Evolutionary conservation across 164 flowering plant species (phyloP), one percentile per base, ranked within the genome.

Genomic region (Stephania yunnanensis): DNA sequence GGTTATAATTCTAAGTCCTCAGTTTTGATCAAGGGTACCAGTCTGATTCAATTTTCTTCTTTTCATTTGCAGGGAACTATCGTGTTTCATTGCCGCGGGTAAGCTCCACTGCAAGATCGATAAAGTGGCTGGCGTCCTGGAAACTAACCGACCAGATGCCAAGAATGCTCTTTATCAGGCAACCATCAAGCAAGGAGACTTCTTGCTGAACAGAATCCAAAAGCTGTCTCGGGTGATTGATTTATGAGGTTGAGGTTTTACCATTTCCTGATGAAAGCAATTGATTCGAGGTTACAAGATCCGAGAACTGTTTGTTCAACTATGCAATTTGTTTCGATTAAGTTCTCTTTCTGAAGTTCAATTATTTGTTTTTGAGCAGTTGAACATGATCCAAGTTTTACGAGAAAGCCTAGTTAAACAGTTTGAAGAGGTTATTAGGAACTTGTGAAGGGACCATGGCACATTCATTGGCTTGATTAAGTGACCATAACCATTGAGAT

Each of bases 91-190:
- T 72, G 97, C 99, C 8, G 99, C 98, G 2, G 98, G 97, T 70
- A 95, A 92, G 84, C 95, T 95, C 72, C 99, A 95, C 71, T 93
- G 98, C 87, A 95, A 95, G 90, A 93, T 95, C 45, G 99, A 95
- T 74, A 93, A 93, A 81, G 98, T 95, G 53, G 96, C 97, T n/a
- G 98, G 98, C n/a, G 98, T 93, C 42, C 82, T 93, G 50, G 99
- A 95, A 77, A 95, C 99, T 2, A 95, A 95, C 75, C 89, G 97
- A 12, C 98, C 99, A 0, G 99, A 95, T 80, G 92, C 97, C 12
- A 93, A 93, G 87, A 95, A 95, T 82, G 98, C 98, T 50, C 91
- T 95, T 7, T 95, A 95, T 79, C 99, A 95, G 82, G 87, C 97
- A 71, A 95, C 98, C 2, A 95, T 95, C 82, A 95, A 92, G 86